phyloP scores from a whole-genome alignment of 2,329 filamentous ascomycete species.

The Raffaelea ambrosiae region DNA sequence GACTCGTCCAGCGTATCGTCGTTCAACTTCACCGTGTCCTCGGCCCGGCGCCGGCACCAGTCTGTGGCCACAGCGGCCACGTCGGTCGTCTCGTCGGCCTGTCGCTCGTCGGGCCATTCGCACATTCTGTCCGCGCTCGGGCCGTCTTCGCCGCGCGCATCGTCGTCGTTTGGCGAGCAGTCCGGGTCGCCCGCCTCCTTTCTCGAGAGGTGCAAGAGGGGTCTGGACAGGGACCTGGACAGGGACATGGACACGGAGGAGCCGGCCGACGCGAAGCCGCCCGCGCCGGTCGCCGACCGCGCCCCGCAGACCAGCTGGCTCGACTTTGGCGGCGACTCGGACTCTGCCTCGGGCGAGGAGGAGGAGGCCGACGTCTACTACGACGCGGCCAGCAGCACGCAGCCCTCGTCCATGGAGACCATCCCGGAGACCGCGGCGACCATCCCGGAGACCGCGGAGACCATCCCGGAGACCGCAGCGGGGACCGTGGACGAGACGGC shows the following conservation, averaged over 20 bases:
- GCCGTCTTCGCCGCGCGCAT: not conserved
- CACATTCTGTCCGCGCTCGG: slow-evolving; percentile 11
- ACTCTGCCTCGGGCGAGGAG: slow-evolving; percentile 14
- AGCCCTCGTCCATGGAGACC: not conserved
- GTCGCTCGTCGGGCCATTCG: slow-evolving; percentile 19
- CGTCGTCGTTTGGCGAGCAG: not conserved
- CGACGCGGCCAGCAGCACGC: not conserved
- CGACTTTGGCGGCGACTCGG: slow-evolving; percentile 11
- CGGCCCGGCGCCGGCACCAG: slow-evolving; percentile 23
- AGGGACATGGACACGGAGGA: not conserved
- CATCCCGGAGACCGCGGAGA: not conserved
- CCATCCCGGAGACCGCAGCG: not conserved
- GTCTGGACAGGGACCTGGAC: not conserved
- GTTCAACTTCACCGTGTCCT: slow-evolving; percentile 23
- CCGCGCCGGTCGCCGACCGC: no score
- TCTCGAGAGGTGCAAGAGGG: slow-evolving; percentile 7
- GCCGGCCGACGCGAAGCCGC: no score
- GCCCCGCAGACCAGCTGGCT: slow-evolving; percentile 16
- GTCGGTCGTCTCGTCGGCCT: slow-evolving; percentile 25
- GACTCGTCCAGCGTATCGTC: slow-evolving; percentile 21
- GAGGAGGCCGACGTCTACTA: slow-evolving; percentile 3
- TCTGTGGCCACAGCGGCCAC: slow-evolving; percentile 32
- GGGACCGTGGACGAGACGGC: no score
- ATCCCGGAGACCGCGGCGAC: not conserved
- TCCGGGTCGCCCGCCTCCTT: slow-evolving; percentile 5